phyloP scores from a whole-genome alignment of 257 asterid genomes.

The Forsythia suspensa region DNA sequence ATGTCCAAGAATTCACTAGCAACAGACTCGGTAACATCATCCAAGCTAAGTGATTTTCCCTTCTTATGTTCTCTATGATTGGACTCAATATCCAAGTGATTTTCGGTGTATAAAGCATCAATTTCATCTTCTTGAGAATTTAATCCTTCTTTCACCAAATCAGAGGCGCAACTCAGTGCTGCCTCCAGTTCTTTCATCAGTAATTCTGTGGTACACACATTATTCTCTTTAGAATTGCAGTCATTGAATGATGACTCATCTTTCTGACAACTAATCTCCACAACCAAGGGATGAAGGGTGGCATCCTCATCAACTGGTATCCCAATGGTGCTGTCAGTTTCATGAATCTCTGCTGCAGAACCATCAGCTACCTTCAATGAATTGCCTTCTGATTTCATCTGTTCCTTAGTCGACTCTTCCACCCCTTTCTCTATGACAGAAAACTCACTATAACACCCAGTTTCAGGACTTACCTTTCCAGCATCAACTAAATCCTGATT shows the following conservation, averaged over 20 bases:
- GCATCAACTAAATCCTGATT: constrained; percentile 33
- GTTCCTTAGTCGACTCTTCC: constrained; percentile 28
- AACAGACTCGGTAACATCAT: constrained; percentile 55
- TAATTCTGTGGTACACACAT: constrained; percentile 39
- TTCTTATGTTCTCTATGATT: constrained; percentile 32
- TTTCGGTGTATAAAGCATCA: constrained; percentile 37
- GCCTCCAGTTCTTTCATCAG: constrained; percentile 64
- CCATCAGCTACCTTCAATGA: constrained; percentile 5
- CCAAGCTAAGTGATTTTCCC: constrained; percentile 59
- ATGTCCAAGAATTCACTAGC: constrained; percentile 80
- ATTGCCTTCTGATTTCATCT: constrained; percentile 24
- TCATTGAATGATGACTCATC: constrained; percentile 26
- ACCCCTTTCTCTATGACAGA: constrained; percentile 34
- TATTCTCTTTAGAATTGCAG: constrained; percentile 25
- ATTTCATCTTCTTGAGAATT: constrained; percentile 53
- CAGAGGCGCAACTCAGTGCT: constrained; percentile 47
- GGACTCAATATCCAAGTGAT: constrained; percentile 36
- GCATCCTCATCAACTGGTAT: constrained; percentile 8
- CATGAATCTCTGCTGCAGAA: constrained; percentile 9
- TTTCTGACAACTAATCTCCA: constrained; percentile 17
- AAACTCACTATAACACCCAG: constrained; percentile 45
- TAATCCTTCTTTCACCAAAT: constrained; percentile 47
- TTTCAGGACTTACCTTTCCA: constrained; percentile 39
- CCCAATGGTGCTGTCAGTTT: constrained; percentile 18
- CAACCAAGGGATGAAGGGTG: background rate